Evolutionary conservation across 352 stramenopile genomes (phyloP).

Genomic region (Phytophthora crassamura): DNA sequence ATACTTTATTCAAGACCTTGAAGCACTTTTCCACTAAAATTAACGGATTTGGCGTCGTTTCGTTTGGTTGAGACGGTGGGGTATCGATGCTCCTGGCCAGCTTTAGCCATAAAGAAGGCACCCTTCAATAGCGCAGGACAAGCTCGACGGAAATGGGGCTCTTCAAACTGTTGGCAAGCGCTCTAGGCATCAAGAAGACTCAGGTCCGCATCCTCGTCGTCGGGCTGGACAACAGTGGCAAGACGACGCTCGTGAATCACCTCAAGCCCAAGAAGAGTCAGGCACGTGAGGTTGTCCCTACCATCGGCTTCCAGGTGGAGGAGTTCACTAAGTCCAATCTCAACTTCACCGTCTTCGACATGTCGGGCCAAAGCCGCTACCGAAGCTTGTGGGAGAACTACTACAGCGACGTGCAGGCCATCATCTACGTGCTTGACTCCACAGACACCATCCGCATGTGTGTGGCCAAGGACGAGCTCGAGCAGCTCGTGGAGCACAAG

Average conservation of each 20-base stretch:
- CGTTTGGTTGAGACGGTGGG: background rate
- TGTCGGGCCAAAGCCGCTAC: constrained; percentile 88
- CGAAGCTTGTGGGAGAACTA: constrained; percentile 88
- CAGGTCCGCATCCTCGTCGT: constrained; percentile 90
- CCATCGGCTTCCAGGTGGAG: constrained; percentile 91
- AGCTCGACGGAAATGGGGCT: constrained; percentile 66
- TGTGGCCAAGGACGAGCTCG: constrained; percentile 90
- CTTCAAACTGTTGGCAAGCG: constrained; percentile 83
- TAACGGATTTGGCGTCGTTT: constrained; percentile 33
- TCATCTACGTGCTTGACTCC: constrained; percentile 92
- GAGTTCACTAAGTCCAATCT: constrained; percentile 91
- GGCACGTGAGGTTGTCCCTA: constrained; percentile 85
- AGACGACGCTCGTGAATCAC: constrained; percentile 93
- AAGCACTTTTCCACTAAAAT: constrained; percentile 21
- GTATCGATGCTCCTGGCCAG: constrained; percentile 5
- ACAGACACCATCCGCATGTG: constrained; percentile 89
- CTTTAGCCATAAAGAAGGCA: constrained; percentile 25
- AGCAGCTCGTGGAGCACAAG: constrained; percentile 86
- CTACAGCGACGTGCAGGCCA: constrained; percentile 84
- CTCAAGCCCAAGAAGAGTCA: constrained; percentile 91
- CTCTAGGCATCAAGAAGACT: constrained; percentile 84
- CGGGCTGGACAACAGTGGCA: constrained; percentile 91
- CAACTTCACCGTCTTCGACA: constrained; percentile 94
- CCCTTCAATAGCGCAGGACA: constrained; percentile 3
- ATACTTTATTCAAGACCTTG: too few relatives aligned